Conservation (phyloP, 225 moss, liverwort and hornwort species). For the Polytrichum formosum region DNA sequence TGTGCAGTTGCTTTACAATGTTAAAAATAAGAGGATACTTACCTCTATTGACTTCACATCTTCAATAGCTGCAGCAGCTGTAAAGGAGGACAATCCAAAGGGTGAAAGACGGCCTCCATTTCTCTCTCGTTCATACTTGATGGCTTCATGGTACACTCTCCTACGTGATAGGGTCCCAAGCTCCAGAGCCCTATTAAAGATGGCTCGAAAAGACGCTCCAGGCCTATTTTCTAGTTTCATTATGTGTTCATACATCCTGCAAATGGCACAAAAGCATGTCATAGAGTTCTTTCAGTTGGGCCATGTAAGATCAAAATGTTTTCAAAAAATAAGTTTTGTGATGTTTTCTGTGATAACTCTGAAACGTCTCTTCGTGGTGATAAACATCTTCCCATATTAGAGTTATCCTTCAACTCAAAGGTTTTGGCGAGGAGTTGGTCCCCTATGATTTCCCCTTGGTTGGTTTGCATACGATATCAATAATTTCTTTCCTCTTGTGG, state of each 20-base stretch:
- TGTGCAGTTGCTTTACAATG: neutral
- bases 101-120: constrained; percentile 62
- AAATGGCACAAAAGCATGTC: neutral
- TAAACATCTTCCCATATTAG: too few relatives aligned
- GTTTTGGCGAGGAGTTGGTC: too few relatives aligned
- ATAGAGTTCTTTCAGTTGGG: too few relatives aligned
- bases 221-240: constrained; percentile 63
- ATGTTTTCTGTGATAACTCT: too few relatives aligned
- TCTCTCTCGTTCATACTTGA: constrained; percentile 66
- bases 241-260: constrained; percentile 63
- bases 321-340: too few relatives aligned
- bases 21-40: neutral
- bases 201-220: constrained; percentile 80
- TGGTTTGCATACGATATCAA: too few relatives aligned
- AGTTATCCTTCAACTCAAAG: too few relatives aligned
- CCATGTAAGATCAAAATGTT: too few relatives aligned
- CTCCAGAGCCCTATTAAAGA: constrained; percentile 70
- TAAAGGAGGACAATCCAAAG: constrained; percentile 56
- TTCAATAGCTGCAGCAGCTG: constrained; percentile 59
- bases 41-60: constrained; percentile 93
- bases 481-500: too few relatives aligned
- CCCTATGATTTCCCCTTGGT: too few relatives aligned
- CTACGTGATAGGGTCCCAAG: constrained; percentile 83
- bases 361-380: too few relatives aligned
- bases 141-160: constrained; percentile 71